Evolutionary conservation across 2,329 filamentous ascomycete genomes (phyloP), one percentile per base, ranked within the genome.

Genomic region (Falciphora oryzae): DNA sequence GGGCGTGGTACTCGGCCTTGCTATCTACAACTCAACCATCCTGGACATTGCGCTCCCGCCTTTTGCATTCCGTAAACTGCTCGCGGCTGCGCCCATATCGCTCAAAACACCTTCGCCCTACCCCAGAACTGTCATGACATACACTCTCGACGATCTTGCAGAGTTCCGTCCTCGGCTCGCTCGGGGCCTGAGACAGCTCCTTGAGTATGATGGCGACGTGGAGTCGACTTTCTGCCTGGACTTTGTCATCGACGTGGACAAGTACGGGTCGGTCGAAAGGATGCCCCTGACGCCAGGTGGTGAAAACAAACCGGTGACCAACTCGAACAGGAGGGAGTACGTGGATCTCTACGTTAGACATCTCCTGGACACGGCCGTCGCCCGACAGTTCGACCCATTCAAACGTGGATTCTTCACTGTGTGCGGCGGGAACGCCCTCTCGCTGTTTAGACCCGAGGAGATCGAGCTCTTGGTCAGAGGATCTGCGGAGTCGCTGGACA

Each of bases 11-110:
- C 83, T 97, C 64, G 93, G 93, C 0, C 80, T 97, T 65, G 93
- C 93, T 18, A 96, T 97, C 67, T 96, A 97, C 78, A 97, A 97
- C 75, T 96, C 92, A 2, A 97, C 92, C 0, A 97, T 97, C 69
- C 80, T 97, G 25, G 93, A 97, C 72, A 85, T 97, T 61, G 90
- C 92, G 2, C 83, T 97, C 27, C 93, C 93, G 1, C 91, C 93
- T 0, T 96, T 97, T 74, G 89, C 91, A 1, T 97, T 96, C 73
- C 88, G 92, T 68, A 97, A 96, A 74, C 83, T 97, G 27, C 81
- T 97, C 57, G 87, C 91, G 3, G 87, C 91, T 11, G 89, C 89
- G 1, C 91, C 92, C n/a, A 77, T 82, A 1, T 81, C 85, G 14
- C 80, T 81, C 22, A 77, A 80, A 28, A 83, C 83, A 11, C 80